Conservation (phyloP, 208 protist species). For the Blechomonas ayalai region DNA sequence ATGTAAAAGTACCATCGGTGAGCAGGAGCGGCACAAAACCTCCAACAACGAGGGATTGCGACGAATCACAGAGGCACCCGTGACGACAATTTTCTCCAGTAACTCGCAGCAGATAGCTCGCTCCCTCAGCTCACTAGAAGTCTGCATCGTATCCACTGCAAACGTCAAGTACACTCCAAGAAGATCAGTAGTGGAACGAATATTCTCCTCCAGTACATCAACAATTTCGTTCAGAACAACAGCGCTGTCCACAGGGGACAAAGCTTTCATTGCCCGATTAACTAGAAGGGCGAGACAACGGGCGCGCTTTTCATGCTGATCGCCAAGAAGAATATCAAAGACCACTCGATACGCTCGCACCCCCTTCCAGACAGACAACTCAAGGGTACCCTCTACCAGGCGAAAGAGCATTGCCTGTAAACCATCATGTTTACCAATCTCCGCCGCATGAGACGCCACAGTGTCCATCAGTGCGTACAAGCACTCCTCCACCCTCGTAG, state of each 20-base stretch:
- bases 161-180: constrained; percentile 30
- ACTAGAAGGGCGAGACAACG: constrained; percentile 58
- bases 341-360: constrained; percentile 61
- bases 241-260: constrained; percentile 25
- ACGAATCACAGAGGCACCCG: constrained; percentile 47
- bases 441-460: constrained; percentile 52
- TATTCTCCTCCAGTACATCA: constrained; percentile 67
- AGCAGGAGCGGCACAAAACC: constrained; percentile 37
- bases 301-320: constrained; percentile 72
- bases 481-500: constrained; percentile 59
- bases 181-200: constrained; percentile 60
- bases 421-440: constrained; percentile 37
- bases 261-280: constrained; percentile 36
- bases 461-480: constrained; percentile 67
- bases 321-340: constrained; percentile 70
- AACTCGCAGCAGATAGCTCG: constrained; percentile 59
- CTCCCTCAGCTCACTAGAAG: constrained; percentile 8
- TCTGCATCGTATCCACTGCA: constrained; percentile 15
- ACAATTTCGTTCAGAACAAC: constrained; percentile 32
- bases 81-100: constrained; percentile 55
- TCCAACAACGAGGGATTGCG: constrained; percentile 67
- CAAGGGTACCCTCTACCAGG: constrained; percentile 58
- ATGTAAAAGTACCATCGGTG: constrained; percentile 34
- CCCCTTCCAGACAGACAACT: constrained; percentile 50
- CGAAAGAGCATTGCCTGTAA: constrained; percentile 54